Evolutionary conservation across 495 filamentous ascomycete species (phyloP), one percentile per base, ranked within the genome.

Genomic region (Penicillium cosmopolitanum): DNA sequence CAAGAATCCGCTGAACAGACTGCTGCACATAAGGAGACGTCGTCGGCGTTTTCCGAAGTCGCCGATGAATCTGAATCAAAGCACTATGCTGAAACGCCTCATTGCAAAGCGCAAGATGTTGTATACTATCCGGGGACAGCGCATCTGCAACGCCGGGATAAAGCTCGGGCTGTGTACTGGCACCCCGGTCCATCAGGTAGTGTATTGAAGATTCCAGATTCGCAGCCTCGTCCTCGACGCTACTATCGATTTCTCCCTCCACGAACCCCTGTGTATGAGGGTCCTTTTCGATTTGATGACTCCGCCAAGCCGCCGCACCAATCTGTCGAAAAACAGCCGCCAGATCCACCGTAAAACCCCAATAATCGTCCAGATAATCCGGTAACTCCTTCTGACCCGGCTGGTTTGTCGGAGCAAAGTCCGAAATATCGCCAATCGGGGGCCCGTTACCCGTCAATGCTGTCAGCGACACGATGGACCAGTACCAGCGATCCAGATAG

Each of bases 301-400:
- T 66, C 33, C 73, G 69, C 77, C 77, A 80, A 12, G 77, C 73
- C 8, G 70, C 74, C 19, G 73, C 73, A 5, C 77, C 77, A 18
- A 80, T 80, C 42, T 69, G 68, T 11, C 76, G 69, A 53, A 80
- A 80, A 10, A 80, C 71, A 28, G 74, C 70, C 8, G 77, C 67
- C 15, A 80, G 53, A 44, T 72, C 68, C 11, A 77, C 69, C 7
- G 76, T 78, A 55, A 80, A 80, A 0, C 77, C 77, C 77, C 77
- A 80, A 46, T 80, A 80, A 53, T 80, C 77, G 58, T 80, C 77
- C 15, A 80, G 54, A 60, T 79, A 80, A 51, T 80, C 77, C 8
- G 75, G 72, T 6, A 59, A 68, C 3, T 61, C 63, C 2, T 51
- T 54, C 25, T 65, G 48, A 7, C 62, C 60, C 7, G 62, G 55